Conservation (phyloP, 2,329 filamentous ascomycete species). For the Immersiporthe knoxdaviesiana region DNA sequence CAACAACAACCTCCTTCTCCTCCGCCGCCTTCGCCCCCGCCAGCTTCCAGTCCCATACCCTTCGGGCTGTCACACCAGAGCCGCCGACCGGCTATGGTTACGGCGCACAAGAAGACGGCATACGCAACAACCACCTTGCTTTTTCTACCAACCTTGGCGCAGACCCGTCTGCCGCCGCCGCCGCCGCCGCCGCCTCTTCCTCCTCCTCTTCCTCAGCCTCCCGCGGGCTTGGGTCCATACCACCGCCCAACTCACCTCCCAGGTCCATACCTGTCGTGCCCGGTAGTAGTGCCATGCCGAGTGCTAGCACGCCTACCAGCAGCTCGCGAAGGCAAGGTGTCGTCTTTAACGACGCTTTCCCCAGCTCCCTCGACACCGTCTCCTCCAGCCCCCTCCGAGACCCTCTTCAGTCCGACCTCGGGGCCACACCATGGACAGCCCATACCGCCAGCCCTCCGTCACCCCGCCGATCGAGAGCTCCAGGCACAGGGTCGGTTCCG, state of each 20-base stretch:
- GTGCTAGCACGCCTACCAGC: conserved; percentile 31
- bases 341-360: conserved; percentile 62
- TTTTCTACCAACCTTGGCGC: conserved; percentile 8
- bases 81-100: conserved; percentile 46
- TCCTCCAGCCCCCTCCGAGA: conserved; percentile 48
- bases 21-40: background rate
- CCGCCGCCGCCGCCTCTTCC: conserved; percentile 29
- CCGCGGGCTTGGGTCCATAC: conserved; percentile 41
- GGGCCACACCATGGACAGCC: conserved; percentile 62
- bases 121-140: conserved; percentile 29
- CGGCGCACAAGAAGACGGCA: conserved; percentile 32
- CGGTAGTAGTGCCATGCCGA: conserved; percentile 44
- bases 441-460: conserved; percentile 49
- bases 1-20: conserved; percentile 10
- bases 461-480: conserved; percentile 47
- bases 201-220: too few relatives aligned
- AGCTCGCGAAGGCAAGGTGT: conserved; percentile 53
- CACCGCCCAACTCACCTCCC: conserved; percentile 50
- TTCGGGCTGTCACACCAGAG: conserved; percentile 71
- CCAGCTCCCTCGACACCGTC: conserved; percentile 53
- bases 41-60: conserved; percentile 34
- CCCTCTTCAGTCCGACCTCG: conserved; percentile 51
- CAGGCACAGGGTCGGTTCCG: conserved; percentile 70
- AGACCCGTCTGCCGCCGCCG: conserved; percentile 22
- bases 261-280: conserved; percentile 47